Evolutionary conservation across 169 alveolate species (phyloP), one percentile per base, ranked within the genome.

Genomic region (Cyclospora cayetanensis): DNA sequence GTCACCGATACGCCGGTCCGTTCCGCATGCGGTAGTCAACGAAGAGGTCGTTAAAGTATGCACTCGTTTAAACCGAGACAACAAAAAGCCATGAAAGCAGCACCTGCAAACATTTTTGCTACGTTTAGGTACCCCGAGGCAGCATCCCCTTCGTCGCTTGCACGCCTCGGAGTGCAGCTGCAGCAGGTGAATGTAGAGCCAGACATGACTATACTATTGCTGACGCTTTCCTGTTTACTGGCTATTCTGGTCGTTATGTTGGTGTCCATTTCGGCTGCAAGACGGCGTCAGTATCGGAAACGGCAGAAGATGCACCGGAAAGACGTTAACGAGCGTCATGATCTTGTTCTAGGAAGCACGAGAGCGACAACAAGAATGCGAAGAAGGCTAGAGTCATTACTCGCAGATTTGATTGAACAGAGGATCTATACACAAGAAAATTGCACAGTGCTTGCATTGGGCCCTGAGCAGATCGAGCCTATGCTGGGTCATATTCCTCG

Each of bases 161-260:
- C 89, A 20, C 89, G 63, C 43, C 70, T 80, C 35, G 42, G 89
- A 50, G 89, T 46, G 39, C 89, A 53, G 34, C 89, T 80, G n/a
- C 89, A 80, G 55, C 74, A 80, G 34, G 53, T 80, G 46, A 80
- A 80, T 80, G 76, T 50, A 52, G 89, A 80, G 27, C 89, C 89
- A 43, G 89, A 80, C 76, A 9, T 80, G 74, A 80, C 89, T 50
- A 80, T 80, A 52, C n/a, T 39, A 22, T 20, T 80, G 39, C 37
- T 80, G 89, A 80, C 89, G 12, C 52, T 80, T 80, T 53, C 55
- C 74, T 80, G 89, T 37, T 53, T 80, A 34, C 35, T 80, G 15
- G 89, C 43, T 15, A 53, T 52, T 27, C 52, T 80, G 27, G 89
- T 80, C n/a, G 39, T 80, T 7, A 31, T 80, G 55, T 42, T 80